Conservation (phyloP, 2,329 filamentous ascomycete species). For the Penicillium sp. region DNA sequence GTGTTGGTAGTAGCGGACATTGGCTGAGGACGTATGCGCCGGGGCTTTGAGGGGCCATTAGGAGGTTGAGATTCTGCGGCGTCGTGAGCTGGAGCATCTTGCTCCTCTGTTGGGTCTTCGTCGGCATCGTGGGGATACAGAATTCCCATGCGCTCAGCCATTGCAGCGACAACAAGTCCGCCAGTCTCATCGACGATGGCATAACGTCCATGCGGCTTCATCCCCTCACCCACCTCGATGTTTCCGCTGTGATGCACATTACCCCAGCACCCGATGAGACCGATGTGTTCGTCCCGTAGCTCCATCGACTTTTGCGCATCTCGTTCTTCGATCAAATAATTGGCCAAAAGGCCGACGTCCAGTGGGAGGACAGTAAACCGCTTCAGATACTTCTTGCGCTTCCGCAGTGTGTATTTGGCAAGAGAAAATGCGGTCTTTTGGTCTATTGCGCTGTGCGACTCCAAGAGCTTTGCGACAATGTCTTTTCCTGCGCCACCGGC, state of each 20-base stretch:
- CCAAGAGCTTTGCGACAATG: slow-evolving; percentile 86
- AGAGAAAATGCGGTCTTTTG: slow-evolving; percentile 93
- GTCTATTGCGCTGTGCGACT: slow-evolving; percentile 83
- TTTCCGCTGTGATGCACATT: slow-evolving; percentile 76
- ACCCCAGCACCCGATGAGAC: slow-evolving; percentile 79
- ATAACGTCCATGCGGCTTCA: slow-evolving; percentile 61
- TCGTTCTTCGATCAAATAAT: slow-evolving; percentile 76
- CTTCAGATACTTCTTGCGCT: slow-evolving; percentile 89
- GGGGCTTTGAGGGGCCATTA: slow-evolving; percentile 22
- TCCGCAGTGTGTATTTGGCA: slow-evolving; percentile 92
- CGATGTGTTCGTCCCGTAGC: slow-evolving; percentile 78
- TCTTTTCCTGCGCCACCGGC: slow-evolving; percentile 79
- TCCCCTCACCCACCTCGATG: slow-evolving; percentile 22
- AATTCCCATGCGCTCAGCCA: slow-evolving; percentile 87
- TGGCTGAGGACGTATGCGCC: slow-evolving; percentile 25
- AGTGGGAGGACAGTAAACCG: slow-evolving; percentile 82
- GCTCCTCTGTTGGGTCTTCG: slow-evolving; percentile 14
- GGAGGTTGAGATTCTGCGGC: slow-evolving; percentile 11
- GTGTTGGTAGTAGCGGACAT: slow-evolving; percentile 56
- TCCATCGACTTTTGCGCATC: slow-evolving; percentile 81
- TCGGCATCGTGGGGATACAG: slow-evolving; percentile 54
- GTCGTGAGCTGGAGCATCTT: background rate
- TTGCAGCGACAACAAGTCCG: slow-evolving; percentile 73
- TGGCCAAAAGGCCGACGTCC: slow-evolving; percentile 71
- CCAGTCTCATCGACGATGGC: slow-evolving; percentile 84